Percentiles rank a stretch among this genome's conserved stretches.
Evolutionary conservation across 2,329 filamentous ascomycete species (phyloP).

Genomic region (Penicillium sp.): DNA sequence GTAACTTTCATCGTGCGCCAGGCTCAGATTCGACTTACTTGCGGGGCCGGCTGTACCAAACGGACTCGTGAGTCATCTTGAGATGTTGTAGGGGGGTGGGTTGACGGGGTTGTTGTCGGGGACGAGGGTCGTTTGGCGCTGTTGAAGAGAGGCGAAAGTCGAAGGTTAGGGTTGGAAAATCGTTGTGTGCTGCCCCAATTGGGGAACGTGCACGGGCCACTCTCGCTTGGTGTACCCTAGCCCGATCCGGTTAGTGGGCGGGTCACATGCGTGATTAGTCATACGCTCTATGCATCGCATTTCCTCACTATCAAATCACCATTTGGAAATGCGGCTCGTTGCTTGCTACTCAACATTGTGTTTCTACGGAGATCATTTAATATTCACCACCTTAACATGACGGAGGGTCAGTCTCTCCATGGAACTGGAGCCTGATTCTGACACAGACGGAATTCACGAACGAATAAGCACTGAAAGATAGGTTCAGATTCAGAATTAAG

Average conservation of each 20-base stretch:
- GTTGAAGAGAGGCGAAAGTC: constrained; percentile 31
- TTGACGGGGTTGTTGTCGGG: constrained; percentile 36
- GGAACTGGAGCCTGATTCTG: no score
- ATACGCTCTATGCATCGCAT: not conserved
- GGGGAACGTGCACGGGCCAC: constrained; percentile 29
- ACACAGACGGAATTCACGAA: no score
- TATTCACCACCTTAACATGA: no score
- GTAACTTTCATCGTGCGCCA: constrained; percentile 11
- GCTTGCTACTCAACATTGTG: no score
- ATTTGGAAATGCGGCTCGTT: no score
- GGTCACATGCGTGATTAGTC: constrained; percentile 4
- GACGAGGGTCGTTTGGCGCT: constrained; percentile 35
- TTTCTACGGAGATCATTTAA: no score
- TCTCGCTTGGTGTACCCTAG: constrained; percentile 33
- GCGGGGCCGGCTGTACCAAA: constrained; percentile 98
- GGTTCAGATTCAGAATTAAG: not conserved
- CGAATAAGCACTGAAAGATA: no score
- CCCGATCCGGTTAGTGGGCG: constrained; percentile 14
- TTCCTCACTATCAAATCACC: no score
- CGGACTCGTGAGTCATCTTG: constrained; percentile 87
- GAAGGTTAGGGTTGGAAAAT: constrained; percentile 34
- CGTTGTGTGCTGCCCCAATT: constrained; percentile 35
- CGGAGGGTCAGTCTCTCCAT: no score
- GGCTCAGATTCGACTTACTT: constrained; percentile 55
- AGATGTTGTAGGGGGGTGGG: constrained; percentile 41